Percentiles rank a stretch among this genome's conserved stretches.
These are phyloP conservation scores for Ulmus americana DNA, from an alignment of 331 rosid genomes.

Conservation along the genomic window DNA sequence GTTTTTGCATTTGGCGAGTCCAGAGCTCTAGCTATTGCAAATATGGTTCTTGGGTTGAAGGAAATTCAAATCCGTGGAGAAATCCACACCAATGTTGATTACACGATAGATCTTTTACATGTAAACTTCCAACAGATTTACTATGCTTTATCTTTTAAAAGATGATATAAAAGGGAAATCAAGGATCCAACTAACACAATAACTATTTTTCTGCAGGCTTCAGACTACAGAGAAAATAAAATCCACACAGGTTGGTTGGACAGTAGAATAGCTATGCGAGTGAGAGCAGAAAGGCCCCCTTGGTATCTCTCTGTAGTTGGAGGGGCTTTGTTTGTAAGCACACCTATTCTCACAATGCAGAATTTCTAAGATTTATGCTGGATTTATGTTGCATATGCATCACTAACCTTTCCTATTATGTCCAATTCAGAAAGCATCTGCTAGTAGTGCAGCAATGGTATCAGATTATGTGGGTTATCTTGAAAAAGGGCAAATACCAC, in stretches of 20 bases:
- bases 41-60: constrained; percentile 97
- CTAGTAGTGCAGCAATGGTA: constrained; percentile 97
- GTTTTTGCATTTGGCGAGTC: constrained; percentile 99
- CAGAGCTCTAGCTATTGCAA: constrained; percentile 89
- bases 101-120: constrained; percentile 90
- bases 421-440: constrained; percentile 76
- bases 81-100: constrained; percentile 92
- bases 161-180: not conserved
- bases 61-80: constrained; percentile 99
- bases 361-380: not conserved
- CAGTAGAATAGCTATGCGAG: constrained; percentile 99
- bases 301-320: constrained; percentile 98
- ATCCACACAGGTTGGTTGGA: constrained; percentile 99
- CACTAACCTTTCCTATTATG: constrained; percentile 21
- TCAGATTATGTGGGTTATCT: constrained; percentile 98
- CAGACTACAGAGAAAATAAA: constrained; percentile 91
- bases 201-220: constrained; percentile 50
- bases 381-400: constrained; percentile 17
- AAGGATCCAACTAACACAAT: constrained; percentile 27
- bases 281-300: constrained; percentile 98
- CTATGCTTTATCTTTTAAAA: not conserved
- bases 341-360: constrained; percentile 2
- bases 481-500: constrained; percentile 99
- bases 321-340: constrained; percentile 87
- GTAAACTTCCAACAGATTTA: constrained; percentile 40